Base-by-base conservation (phyloP, 1,284 basidiomycete genomes). In the Hymenochaete sp. region DNA sequence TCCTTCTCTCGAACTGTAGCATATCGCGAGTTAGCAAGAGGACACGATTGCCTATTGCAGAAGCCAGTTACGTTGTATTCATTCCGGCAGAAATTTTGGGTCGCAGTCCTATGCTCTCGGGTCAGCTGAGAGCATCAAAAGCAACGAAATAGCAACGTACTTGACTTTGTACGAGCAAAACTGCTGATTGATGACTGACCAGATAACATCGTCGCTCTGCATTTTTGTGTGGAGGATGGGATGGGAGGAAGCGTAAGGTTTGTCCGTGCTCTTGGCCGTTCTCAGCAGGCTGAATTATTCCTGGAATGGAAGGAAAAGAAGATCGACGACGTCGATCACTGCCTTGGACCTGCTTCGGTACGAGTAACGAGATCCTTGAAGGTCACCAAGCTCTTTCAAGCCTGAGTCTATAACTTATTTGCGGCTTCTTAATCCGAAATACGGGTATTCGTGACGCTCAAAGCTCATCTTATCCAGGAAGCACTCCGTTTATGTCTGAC, bases 1-100 rank as follows among this genome's bases (percentile, higher is more conserved):
- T 97, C 91, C 53, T 90, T 82, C 65, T 99, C 96, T 47, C 95
- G 73, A 1, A 99, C 93, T 13, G 96, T 98, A 4, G 96, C 95
- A 65, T 98, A 98, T 52, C 90, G 72, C 21, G 92, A 93, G 64
- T 98, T 98, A 14, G 96, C 96, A 9, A 99, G 69, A 0, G 96
- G 96, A 68, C 96, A 99, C 46, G 92, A 93, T 59, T 96, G 92
- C 48, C 93, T 73, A 59, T 83, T 93, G 67, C 96, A 99, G 55
- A 98, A 75, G n/a, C 96, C 96, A 1, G 93, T 96, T 27, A 97
- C 81, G 66, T 99, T 99, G 72, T 96, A 98, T 65, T 97, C 93
- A 66, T 98, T 98, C 42, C 93, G 75, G 67, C 96, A 98, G 67
- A 98, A 98, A 60, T 96, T 98, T 66, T 96, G 93, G 1, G 90